Percentiles rank a stretch among this genome's conserved stretches.
phyloP scores from a whole-genome alignment of 352 stramenopile species.

The Pythium phragmitis region DNA sequence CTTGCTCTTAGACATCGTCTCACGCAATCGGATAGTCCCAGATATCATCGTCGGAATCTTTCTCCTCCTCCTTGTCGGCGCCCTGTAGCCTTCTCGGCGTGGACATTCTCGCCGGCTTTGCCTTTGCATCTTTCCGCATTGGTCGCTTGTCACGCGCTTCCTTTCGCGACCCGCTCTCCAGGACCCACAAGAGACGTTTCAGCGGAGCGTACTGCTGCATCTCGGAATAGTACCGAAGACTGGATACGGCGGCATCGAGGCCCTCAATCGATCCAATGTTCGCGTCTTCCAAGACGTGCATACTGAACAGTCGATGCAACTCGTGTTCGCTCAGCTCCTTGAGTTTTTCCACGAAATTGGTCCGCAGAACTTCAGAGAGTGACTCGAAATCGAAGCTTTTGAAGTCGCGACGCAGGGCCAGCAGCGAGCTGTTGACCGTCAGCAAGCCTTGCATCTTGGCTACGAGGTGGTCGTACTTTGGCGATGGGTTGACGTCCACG shows the following conservation, averaged over 20 bases:
- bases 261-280: conserved; percentile 32
- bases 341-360: conserved; percentile 72
- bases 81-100: not conserved
- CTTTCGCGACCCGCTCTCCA: conserved; percentile 41
- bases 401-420: conserved; percentile 29
- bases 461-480: conserved; percentile 35
- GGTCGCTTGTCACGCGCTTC: conserved; percentile 28
- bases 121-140: conserved; percentile 7
- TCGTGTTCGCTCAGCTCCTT: conserved; percentile 54
- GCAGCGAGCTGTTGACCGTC: conserved; percentile 44
- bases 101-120: not conserved
- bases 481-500: conserved; percentile 30
- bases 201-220: conserved; percentile 51
- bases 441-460: conserved; percentile 34
- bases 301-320: conserved; percentile 39
- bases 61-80: conserved; percentile 30
- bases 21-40: conserved; percentile 60
- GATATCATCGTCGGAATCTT: conserved; percentile 47
- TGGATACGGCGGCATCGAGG: conserved; percentile 31
- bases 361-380: conserved; percentile 45
- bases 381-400: conserved; percentile 32
- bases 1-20: too few species aligned
- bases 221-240: conserved; percentile 50
- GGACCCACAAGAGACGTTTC: conserved; percentile 60
- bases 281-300: conserved; percentile 39